Percentiles rank a stretch among this genome's conserved stretches.
phyloP scores from a whole-genome alignment of 2,329 filamentous ascomycete genomes.

The Neofusicoccum parvum region DNA sequence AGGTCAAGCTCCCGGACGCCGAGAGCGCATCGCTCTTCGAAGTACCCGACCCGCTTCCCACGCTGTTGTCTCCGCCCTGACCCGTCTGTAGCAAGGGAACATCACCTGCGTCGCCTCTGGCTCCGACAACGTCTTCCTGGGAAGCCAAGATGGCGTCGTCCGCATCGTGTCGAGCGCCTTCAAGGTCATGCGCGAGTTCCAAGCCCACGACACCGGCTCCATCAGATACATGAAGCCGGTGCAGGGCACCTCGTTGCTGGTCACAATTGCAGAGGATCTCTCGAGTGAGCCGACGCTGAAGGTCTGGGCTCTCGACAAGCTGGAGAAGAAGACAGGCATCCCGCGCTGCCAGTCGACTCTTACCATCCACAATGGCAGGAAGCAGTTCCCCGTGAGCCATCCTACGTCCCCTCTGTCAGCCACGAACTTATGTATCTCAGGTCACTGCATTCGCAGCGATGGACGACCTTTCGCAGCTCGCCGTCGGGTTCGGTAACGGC shows the following conservation, averaged over 20 bases:
- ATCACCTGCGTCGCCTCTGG: slow-evolving; percentile 84
- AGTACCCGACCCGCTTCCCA: slow-evolving; percentile 53
- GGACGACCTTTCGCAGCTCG: slow-evolving; percentile 87
- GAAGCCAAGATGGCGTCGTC: slow-evolving; percentile 80
- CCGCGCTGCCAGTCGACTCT: slow-evolving; percentile 87
- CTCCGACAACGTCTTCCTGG: slow-evolving; percentile 86
- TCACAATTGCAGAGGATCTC: slow-evolving; percentile 86
- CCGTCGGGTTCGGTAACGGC: slow-evolving; percentile 94
- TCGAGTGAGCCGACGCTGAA: slow-evolving; percentile 86
- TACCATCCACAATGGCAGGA: slow-evolving; percentile 83
- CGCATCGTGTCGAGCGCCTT: slow-evolving; percentile 86
- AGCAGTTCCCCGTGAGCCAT: slow-evolving; percentile 76
- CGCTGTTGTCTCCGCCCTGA: slow-evolving; percentile 27
- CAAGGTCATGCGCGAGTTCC: slow-evolving; percentile 84
- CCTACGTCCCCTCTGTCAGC: not conserved
- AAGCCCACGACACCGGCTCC: slow-evolving; percentile 75
- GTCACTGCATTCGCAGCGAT: slow-evolving; percentile 88
- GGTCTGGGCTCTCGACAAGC: slow-evolving; percentile 95
- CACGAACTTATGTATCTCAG: slow-evolving; percentile 43
- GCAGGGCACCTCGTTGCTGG: slow-evolving; percentile 79
- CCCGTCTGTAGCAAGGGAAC: slow-evolving; percentile 55
- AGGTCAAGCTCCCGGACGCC: slow-evolving; percentile 76
- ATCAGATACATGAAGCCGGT: slow-evolving; percentile 94
- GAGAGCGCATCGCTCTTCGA: slow-evolving; percentile 79
- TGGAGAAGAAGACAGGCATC: slow-evolving; percentile 88